Evolutionary conservation across 805 yeast genomes (phyloP).

Genomic region (Wickerhamiella sergipiensis): DNA sequence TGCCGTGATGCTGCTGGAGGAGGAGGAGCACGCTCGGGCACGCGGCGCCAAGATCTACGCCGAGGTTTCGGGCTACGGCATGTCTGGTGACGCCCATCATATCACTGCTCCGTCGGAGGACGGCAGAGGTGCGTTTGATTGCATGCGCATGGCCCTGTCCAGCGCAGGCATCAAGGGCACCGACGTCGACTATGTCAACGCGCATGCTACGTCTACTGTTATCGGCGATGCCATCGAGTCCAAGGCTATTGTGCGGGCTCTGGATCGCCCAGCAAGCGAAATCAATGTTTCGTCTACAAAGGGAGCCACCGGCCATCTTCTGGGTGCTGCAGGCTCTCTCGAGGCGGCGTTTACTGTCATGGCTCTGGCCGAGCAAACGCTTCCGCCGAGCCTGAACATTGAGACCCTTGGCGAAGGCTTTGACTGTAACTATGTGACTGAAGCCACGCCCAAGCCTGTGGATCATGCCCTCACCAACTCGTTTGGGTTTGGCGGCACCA

Average conservation of each 20-base stretch:
- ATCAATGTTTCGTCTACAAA: conserved; percentile 61
- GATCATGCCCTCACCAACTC: conserved; percentile 68
- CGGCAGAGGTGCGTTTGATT: conserved; percentile 73
- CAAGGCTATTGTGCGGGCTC: conserved; percentile 44
- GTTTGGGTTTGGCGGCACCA: conserved; percentile 97
- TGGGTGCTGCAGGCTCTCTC: conserved; percentile 94
- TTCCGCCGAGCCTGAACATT: conserved; percentile 79
- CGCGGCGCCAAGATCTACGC: conserved; percentile 63
- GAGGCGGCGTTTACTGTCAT: conserved; percentile 72
- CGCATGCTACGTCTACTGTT: conserved; percentile 90
- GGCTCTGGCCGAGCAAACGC: conserved; percentile 39
- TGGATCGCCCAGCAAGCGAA: conserved; percentile 25
- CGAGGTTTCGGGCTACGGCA: conserved; percentile 77
- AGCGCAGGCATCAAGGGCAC: conserved; percentile 34
- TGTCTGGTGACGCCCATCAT: conserved; percentile 84
- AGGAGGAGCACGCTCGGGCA: conserved; percentile 53
- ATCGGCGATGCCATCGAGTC: conserved; percentile 87
- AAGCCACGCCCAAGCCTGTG: conserved; percentile 31
- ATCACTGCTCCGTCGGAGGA: conserved; percentile 78
- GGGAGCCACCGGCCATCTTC: conserved; percentile 83
- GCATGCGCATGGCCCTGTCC: conserved; percentile 65
- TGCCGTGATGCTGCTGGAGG: conserved; percentile 68
- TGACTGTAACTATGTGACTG: conserved; percentile 44
- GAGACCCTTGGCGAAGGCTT: conserved; percentile 35
- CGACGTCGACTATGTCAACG: conserved; percentile 68